A percentile compares a stretch with the other conserved stretches of the same genome.
Conservation (phyloP, 441 rosid genomes). For the Oxalis stricta region DNA sequence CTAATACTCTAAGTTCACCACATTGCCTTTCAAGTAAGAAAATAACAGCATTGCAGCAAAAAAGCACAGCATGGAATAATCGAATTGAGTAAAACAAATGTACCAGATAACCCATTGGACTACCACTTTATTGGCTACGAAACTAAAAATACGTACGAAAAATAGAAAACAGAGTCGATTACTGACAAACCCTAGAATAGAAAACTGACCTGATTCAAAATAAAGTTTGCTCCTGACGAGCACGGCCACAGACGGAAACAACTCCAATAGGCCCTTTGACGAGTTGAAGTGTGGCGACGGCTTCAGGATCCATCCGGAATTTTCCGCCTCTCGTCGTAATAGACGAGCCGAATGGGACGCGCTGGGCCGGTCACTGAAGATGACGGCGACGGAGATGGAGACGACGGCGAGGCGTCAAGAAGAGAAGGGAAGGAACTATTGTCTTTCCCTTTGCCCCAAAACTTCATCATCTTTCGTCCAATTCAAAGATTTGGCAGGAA, state of each 20-base stretch:
- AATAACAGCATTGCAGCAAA: no score
- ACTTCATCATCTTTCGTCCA: constrained; percentile 34
- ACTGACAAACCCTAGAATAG: constrained; percentile 16
- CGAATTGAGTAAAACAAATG: no score
- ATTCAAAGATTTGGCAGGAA: no score
- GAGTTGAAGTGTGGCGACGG: constrained; percentile 78
- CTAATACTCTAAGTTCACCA: constrained; percentile 13
- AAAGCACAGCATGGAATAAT: no score
- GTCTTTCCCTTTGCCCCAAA: constrained; percentile 39
- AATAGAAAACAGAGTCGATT: background rate
- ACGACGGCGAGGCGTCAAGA: constrained; percentile 16
- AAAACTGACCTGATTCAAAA: constrained; percentile 64
- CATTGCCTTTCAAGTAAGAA: no score
- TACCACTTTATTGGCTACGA: no score
- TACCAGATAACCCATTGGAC: no score
- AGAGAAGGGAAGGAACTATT: constrained; percentile 26
- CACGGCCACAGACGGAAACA: constrained; percentile 92
- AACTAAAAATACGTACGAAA: no score
- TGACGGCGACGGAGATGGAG: constrained; percentile 20
- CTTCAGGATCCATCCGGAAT: constrained; percentile 98
- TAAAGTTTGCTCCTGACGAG: constrained; percentile 96
- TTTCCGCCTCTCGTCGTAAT: constrained; percentile 86
- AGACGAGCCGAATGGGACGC: constrained; percentile 75
- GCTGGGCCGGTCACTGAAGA: constrained; percentile 65
- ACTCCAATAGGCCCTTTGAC: constrained; percentile 92